phyloP scores from a whole-genome alignment of 129 eudicot genomes.

The Pseudognaphalium luteoalbum region DNA sequence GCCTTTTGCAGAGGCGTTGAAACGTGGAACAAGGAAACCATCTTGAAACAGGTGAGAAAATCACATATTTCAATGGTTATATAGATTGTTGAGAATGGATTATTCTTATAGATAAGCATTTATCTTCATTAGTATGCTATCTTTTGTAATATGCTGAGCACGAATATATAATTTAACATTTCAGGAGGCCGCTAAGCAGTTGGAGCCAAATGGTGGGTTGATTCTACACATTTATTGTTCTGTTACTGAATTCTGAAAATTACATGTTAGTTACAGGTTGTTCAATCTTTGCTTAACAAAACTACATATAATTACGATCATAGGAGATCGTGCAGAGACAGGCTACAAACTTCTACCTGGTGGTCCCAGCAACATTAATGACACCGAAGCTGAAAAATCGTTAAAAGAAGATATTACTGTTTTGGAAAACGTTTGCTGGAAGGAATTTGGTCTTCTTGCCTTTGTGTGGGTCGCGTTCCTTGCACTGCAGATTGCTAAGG shows the following conservation, averaged over 20 bases:
- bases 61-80: background rate
- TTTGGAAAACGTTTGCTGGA: background rate
- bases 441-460: background rate
- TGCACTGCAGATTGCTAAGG: background rate
- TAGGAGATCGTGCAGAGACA: background rate
- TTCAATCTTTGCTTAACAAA: background rate
- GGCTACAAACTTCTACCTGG: background rate
- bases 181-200: constrained; percentile 11
- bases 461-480: background rate
- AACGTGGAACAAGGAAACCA: background rate
- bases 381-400: background rate
- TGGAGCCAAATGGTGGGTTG: background rate
- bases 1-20: background rate
- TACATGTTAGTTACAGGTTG: no score
- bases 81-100: background rate
- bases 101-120: no score
- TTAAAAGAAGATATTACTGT: background rate
- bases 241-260: no score
- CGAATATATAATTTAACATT: constrained; percentile 30
- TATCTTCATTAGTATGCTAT: background rate
- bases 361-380: background rate
- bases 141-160: background rate
- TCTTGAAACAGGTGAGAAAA: background rate
- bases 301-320: no score
- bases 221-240: constrained; percentile 25